Evolutionary conservation across 2,329 filamentous ascomycete genomes (phyloP).

Genomic region (Mariannaea sp.): DNA sequence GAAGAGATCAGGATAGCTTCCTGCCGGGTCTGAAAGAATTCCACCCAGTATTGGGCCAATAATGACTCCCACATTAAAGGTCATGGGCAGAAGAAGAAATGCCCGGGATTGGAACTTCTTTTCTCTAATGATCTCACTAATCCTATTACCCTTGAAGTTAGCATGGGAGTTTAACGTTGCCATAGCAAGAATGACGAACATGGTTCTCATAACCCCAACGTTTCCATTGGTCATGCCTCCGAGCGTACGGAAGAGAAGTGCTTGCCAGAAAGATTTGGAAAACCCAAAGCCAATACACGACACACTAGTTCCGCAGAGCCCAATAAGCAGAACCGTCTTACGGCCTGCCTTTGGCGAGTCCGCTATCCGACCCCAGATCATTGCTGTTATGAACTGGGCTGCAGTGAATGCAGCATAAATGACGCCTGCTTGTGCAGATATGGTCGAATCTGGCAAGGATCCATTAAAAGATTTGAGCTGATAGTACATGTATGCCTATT

Average conservation of each 20-base stretch:
- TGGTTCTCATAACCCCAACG: conserved; percentile 74
- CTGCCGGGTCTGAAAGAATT: conserved; percentile 66
- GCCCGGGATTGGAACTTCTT: conserved; percentile 69
- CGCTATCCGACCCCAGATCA: conserved; percentile 78
- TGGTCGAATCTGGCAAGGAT: conserved; percentile 61
- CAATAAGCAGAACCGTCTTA: conserved; percentile 79
- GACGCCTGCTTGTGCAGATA: conserved; percentile 77
- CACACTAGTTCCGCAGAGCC: conserved; percentile 67
- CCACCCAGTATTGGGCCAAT: conserved; percentile 73
- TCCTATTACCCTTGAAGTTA: conserved; percentile 36
- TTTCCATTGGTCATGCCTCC: conserved; percentile 76
- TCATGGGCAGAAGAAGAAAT: conserved; percentile 77
- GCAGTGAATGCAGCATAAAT: conserved; percentile 80
- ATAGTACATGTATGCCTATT: conserved; percentile 81
- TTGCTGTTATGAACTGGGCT: conserved; percentile 80
- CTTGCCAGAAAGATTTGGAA: conserved; percentile 68
- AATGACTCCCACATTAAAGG: conserved; percentile 74
- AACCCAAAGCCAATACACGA: conserved; percentile 64
- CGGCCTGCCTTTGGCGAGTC: conserved; percentile 68
- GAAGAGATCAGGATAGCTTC: conserved; percentile 60
- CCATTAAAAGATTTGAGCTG: conserved; percentile 78
- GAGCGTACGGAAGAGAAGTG: conserved; percentile 70
- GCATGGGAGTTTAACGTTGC: neutral
- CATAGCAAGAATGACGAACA: conserved; percentile 49
- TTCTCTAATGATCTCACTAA: conserved; percentile 72